Base-by-base conservation (phyloP, 1,139 yeast species). In the Maudiozyma humilis region DNA sequence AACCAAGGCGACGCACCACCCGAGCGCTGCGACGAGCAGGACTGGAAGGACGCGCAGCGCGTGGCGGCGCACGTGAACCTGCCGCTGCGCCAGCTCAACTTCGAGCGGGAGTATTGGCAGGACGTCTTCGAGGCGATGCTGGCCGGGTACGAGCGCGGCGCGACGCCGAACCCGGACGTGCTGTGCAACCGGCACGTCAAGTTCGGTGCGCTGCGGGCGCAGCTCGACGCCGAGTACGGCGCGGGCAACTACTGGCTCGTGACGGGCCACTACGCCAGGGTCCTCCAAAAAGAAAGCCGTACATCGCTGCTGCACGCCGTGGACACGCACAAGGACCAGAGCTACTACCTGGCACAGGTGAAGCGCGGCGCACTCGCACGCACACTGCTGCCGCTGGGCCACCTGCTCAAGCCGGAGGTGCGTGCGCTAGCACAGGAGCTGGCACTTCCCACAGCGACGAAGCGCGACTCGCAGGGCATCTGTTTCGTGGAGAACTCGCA, bases 111-210 rank as follows among this genome's bases (percentile, higher is more conserved):
- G 46, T 91, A 91, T 64, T 91, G 98, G 98, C 69, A 71, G 18
- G 82, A 83, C 44, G 98, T 91, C 3, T 91, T 91, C 62, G 81
- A 77, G 55, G 98, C 98, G 1, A 91, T 91, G 96, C 66, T 91
- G 34, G 76, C 75, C 3, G 71, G 71, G 57, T 91, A 89, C 59
- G 66, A 71, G 39, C 58, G 51, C 12, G 99, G 98, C 0, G 56
- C 73, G 33, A 91, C 99, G 0, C 99, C 98, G 0, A 93, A 93
- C 54, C 98, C 98, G 0, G 99, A 91, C 60, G 80, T 89, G 19
- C 79, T 82, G 25, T 91, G 99, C 62, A 91, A 91, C 60, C 72
- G 76, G 47, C 75, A 77, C 57, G 83, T 91, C 54, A 91, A 91
- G 61, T 91, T 91, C 67, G 98, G 98, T 1, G 74, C 71, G 44